Base-by-base conservation (phyloP, 176 grass and related monocot species). In the Eragrostis nindensis region DNA sequence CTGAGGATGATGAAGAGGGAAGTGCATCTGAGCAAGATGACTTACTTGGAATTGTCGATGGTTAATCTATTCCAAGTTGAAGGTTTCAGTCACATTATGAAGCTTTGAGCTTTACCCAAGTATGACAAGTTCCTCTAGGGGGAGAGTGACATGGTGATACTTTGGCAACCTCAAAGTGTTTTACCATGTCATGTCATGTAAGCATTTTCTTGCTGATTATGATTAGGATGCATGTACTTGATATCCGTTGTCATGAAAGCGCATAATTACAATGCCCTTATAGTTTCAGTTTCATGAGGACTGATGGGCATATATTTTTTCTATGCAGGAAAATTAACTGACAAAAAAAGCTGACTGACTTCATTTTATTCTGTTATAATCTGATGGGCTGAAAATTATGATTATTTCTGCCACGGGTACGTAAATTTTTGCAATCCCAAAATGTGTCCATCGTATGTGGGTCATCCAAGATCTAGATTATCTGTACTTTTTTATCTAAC, bases 1-100 rank as follows among this genome's bases (percentile, higher is more conserved):
- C 74, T 82, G 71, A 82, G 55, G 71, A 67, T 81, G 66, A 77
- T 71, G 73, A 87, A 86, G 82, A 85, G 47, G 84, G 54, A n/a
- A 82, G 25, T 36, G 46, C 44, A 76, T 75, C 26, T 39, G 82
- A 80, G 44, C 70, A 89, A 39, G 55, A 85, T 80, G 70, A 76
- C 15, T 81, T 76, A 36, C 45, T 57, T 81, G 71, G 55, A 81
- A 52, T 47, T 18, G 43, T 25, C 53, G 63, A 54, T 85, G 70
- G 29, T 43, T 85, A 46, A 47, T 69, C 25, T 80, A 48, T 79
- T 47, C 19, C 18, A 8, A 43, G n/a, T 73, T 26, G 41, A 79
- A 61, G 61, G 38, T 75, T 44, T 69, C 55, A 65, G 32, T 61
- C 70, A 70, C 29, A 46, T 54, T 62, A 64, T 80, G 46, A 80